Conservation (phyloP, 345 rosid species). For the Physaria fendleri region DNA sequence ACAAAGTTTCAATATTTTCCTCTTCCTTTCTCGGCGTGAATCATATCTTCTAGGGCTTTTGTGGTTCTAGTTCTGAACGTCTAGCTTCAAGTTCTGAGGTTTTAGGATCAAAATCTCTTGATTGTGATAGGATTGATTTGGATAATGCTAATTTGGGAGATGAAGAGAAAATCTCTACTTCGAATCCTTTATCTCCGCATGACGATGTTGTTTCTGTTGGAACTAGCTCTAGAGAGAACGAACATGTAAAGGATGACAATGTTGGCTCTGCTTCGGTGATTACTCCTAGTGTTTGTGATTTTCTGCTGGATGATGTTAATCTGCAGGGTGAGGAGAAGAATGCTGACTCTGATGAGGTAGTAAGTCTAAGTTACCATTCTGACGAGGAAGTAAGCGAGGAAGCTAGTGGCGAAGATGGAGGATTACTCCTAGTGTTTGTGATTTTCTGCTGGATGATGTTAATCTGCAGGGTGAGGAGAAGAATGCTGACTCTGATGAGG, state of each 20-base stretch:
- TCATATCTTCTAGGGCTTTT: too few species aligned
- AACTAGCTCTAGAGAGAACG: background rate
- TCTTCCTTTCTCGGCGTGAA: too few species aligned
- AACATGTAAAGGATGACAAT: background rate
- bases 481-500: background rate
- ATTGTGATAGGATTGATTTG: background rate
- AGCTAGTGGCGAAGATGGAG: background rate
- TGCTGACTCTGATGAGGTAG: background rate
- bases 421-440: background rate
- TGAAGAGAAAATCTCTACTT: background rate
- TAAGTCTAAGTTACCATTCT: background rate
- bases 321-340: background rate
- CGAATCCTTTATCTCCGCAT: background rate
- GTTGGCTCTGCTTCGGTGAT: background rate
- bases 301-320: background rate
- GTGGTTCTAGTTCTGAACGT: too few species aligned
- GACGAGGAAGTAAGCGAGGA: background rate
- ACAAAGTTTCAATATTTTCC: too few species aligned
- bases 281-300: constrained; percentile 7
- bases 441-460: background rate
- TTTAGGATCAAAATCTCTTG: background rate
- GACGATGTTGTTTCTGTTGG: background rate
- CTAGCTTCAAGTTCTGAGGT: background rate
- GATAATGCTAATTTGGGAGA: background rate
- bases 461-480: background rate